Evolutionary conservation across 352 stramenopile genomes (phyloP), one percentile per base, ranked within the genome.

Genomic region (Thalassiosira mediterranea): DNA sequence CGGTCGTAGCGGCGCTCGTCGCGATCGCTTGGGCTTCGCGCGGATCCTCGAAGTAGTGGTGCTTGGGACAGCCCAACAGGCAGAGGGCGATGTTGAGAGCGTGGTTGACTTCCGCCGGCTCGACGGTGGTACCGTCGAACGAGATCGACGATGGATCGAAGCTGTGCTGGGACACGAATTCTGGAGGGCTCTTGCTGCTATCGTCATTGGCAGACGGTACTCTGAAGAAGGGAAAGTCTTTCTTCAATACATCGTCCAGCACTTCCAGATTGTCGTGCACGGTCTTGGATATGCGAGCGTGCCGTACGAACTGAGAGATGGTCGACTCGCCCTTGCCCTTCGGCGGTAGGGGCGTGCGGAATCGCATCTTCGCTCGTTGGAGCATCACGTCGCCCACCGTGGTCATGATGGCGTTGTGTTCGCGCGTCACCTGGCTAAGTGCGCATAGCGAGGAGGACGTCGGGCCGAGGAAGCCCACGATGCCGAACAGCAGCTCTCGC

Each of bases 51-150:
- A 67, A 59, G 26, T 64, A 66, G 21, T 70, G 21, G 3, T 61
- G 42, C 46, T 67, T 46, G 10, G 32, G 21, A n/a, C 42, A 32
- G 11, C 42, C 60, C 7, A 78, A 37, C 4, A 78, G 38, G 46
- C 69, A 78, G 0, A 78, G 40, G 5, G 69, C 69, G 54, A 71
- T 47, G 31, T 78, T 65, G n/a, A 78, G 69, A 46, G 69, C 69
- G n/a, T 67, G 17, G 4, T 49, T 17, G 7, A 78, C 51, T 62
- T 78, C 69, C 11, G 23, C 32, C 19, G 59, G 52, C 21, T 60
- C 40, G 0, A 78, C 60, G 44, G 29, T 37, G 34, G 46, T 25
- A 4, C 19, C 13, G 21, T 56, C 47, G 44, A 53, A 29, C 2
- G 17, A 10, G 4, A 0, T 28, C 23, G 26, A 23, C 7, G 26